Conservation (phyloP, 129 eudicot species). For the Calendula officinalis region DNA sequence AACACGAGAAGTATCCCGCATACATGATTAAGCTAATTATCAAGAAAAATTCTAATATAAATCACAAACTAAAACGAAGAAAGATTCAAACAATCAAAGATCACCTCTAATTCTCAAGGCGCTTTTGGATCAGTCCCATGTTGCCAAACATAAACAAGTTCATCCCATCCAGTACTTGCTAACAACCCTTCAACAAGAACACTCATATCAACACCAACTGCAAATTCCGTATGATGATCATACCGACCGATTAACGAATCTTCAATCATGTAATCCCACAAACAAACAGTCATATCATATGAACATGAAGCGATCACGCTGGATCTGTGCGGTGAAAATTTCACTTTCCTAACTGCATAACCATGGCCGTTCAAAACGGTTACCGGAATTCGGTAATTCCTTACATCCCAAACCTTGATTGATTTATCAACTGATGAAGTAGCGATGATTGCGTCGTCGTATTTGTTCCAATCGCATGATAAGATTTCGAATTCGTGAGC, state of each 20-base stretch:
- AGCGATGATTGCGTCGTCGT: conserved; percentile 81
- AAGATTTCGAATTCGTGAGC: conserved; percentile 90
- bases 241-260: conserved; percentile 94
- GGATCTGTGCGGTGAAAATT: conserved; percentile 83
- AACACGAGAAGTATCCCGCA: conserved; percentile 21
- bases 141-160: conserved; percentile 96
- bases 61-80: conserved; percentile 19
- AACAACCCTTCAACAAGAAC: conserved; percentile 94
- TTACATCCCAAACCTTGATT: conserved; percentile 88
- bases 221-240: conserved; percentile 97
- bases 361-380: conserved; percentile 87
- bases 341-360: conserved; percentile 92
- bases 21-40: conserved; percentile 17
- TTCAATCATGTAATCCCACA: conserved; percentile 98
- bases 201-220: conserved; percentile 98
- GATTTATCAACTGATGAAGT: conserved; percentile 87
- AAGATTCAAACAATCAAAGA: conserved; percentile 7
- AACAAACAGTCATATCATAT: conserved; percentile 92
- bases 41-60: conserved; percentile 30
- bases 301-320: conserved; percentile 80
- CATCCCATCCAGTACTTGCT: conserved; percentile 99
- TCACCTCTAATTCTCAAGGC: conserved; percentile 32
- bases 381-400: conserved; percentile 67
- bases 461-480: conserved; percentile 89
- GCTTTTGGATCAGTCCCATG: conserved; percentile 98